A percentile compares a stretch with the other conserved stretches of the same genome.
These are phyloP conservation scores for Entoloma clypeatum DNA, from an alignment of 1,284 basidiomycete species.

Conservation along the genomic window DNA sequence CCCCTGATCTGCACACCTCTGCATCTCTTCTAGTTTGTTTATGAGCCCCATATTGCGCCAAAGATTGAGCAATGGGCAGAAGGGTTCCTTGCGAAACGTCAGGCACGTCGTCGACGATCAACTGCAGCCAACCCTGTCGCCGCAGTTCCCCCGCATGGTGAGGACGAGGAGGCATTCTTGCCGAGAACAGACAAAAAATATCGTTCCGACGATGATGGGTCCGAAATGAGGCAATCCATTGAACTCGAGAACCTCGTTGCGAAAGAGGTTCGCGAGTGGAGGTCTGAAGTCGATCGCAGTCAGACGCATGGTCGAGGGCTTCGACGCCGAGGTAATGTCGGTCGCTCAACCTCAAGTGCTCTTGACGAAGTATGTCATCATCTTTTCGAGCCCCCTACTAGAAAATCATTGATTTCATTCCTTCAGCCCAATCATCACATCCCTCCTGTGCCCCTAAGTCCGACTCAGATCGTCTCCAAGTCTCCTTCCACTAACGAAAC, in stretches of 20 bases:
- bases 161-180: constrained; percentile 4
- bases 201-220: constrained; percentile 18
- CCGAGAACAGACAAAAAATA: constrained; percentile 10
- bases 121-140: constrained; percentile 24
- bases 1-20: constrained; percentile 4
- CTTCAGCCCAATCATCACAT: constrained; percentile 40
- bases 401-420: not conserved
- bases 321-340: constrained; percentile 31
- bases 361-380: constrained; percentile 43
- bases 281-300: constrained; percentile 36
- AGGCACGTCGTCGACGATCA: constrained; percentile 28
- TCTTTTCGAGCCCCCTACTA: no score
- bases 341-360: constrained; percentile 21
- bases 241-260: constrained; percentile 52
- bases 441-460: constrained; percentile 41
- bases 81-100: constrained; percentile 38
- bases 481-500: no score
- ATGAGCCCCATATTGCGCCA: constrained; percentile 60
- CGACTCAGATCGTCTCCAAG: constrained; percentile 48
- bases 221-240: constrained; percentile 23
- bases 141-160: constrained; percentile 12
- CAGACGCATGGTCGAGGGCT: constrained; percentile 30
- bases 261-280: constrained; percentile 53
- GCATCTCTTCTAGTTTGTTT: constrained; percentile 44
- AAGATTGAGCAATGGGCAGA: constrained; percentile 50